phyloP scores from a whole-genome alignment of 495 filamentous ascomycete genomes.

The Podospora pseudopauciseta region DNA sequence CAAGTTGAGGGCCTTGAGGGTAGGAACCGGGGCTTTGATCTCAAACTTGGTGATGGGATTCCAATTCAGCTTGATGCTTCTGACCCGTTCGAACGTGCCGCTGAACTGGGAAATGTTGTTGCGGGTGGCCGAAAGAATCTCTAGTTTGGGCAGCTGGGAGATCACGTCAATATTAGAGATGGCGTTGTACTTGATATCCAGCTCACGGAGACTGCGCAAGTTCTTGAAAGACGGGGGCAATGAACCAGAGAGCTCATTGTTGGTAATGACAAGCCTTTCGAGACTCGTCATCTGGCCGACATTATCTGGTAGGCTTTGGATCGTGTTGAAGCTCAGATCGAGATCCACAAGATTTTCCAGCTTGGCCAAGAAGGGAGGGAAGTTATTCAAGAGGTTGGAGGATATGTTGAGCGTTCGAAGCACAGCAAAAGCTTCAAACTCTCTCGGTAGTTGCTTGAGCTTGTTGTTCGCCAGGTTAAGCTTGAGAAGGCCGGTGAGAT shows the following conservation, averaged over 20 bases:
- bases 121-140: slow-evolving; percentile 83
- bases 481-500: slow-evolving; percentile 66
- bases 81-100: slow-evolving; percentile 77
- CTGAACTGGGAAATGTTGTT: slow-evolving; percentile 85
- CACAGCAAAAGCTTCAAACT: slow-evolving; percentile 72
- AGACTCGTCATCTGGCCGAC: slow-evolving; percentile 74
- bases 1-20: slow-evolving; percentile 78
- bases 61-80: slow-evolving; percentile 80
- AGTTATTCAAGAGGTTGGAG: slow-evolving; percentile 82
- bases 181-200: slow-evolving; percentile 90
- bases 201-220: slow-evolving; percentile 75
- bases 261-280: slow-evolving; percentile 91
- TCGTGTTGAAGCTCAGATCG: slow-evolving; percentile 95
- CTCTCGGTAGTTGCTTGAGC: slow-evolving; percentile 68
- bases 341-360: slow-evolving; percentile 83
- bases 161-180: slow-evolving; percentile 83
- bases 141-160: slow-evolving; percentile 75
- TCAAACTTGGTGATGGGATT: slow-evolving; percentile 93
- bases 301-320: slow-evolving; percentile 66
- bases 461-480: slow-evolving; percentile 92
- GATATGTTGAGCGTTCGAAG: slow-evolving; percentile 84
- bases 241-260: slow-evolving; percentile 76
- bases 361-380: slow-evolving; percentile 79
- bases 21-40: slow-evolving; percentile 69
- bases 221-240: slow-evolving; percentile 67